Conservation (phyloP, 31 red algal genomes). For the Porphyra umbilicalis region DNA sequence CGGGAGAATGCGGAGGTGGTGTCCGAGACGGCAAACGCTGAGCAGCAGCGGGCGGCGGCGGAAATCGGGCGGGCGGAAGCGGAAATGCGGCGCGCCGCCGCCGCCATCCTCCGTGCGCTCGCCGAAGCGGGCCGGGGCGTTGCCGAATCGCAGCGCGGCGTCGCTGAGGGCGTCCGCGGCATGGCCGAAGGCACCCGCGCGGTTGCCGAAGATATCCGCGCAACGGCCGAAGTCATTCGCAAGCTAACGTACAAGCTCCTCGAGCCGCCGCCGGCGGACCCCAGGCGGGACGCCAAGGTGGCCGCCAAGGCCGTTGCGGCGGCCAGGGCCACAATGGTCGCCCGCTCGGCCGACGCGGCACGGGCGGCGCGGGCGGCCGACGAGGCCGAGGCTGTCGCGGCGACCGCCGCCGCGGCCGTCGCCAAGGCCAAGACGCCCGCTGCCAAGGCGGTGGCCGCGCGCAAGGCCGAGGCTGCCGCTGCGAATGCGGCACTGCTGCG, state of each 20-base stretch:
- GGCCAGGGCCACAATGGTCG: background rate
- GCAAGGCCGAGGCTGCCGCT: background rate
- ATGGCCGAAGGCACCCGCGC: background rate
- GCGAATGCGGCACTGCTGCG: background rate
- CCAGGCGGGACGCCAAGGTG: background rate
- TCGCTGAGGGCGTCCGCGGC: background rate
- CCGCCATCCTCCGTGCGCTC: background rate
- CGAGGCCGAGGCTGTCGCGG: background rate
- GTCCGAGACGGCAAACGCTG: background rate
- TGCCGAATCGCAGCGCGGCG: background rate
- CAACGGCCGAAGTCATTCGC: background rate
- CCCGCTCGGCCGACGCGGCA: background rate
- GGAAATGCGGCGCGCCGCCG: background rate
- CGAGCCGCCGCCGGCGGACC: background rate
- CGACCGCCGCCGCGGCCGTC: background rate
- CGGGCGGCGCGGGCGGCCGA: background rate
- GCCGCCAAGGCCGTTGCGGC: background rate
- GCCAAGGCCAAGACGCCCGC: background rate
- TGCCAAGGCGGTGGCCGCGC: background rate
- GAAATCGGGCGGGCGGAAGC: background rate
- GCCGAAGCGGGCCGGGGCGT: background rate
- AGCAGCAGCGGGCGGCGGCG: background rate
- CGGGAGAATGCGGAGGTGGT: background rate
- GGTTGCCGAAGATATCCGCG: background rate
- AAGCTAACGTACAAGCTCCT: background rate